Evolutionary conservation across 78 protist species (phyloP), one percentile per base, ranked within the genome.

Genomic region (Speleostelium caveatum): DNA sequence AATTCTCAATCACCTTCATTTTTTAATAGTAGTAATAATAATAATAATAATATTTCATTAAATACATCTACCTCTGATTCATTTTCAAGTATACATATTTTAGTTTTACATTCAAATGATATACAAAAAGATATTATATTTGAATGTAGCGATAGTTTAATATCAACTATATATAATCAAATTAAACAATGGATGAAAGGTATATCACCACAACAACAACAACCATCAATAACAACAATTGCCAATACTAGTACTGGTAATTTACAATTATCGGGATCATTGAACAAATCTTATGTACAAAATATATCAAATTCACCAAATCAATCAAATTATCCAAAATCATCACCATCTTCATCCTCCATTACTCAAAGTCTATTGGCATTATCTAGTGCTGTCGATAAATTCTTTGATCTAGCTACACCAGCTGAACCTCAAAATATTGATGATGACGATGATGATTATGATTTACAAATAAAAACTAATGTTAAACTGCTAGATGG

Each of bases 41-140:
- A 2, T 45, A 68, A 68, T 35, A 68, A 28, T 12, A 17, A 35
- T 49, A 12, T 8, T 49, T 8, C 55, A 49, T 49, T 49, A 22
- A 68, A 17, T 33, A 68, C 21, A 24, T 3, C 24, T 24, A 68
- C 16, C 17, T 71, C 32, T 49, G 17, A 32, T 45, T 49, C 32
- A 41, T 49, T 30, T 32, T 19, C 42, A 5, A 53, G 59, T 78
- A 71, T 78, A 35, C 62, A 66, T 66, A 38, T 78, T 36, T 36
- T 66, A 21, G 41, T 66, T 21, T 53, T 33, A 36, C 33, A 53
- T 22, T 53, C 56, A 28, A 55, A 69, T 33, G 24, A 32, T 16
- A 38, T 69, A 10, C 73, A 83, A 69, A 83, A 59, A 51, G 74
- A 53, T 33, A 83, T 83, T 30, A 17, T 65, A 28, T 60, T 83